Conservation (phyloP, 1,139 yeast genomes). For the Taiozyma onychis region DNA sequence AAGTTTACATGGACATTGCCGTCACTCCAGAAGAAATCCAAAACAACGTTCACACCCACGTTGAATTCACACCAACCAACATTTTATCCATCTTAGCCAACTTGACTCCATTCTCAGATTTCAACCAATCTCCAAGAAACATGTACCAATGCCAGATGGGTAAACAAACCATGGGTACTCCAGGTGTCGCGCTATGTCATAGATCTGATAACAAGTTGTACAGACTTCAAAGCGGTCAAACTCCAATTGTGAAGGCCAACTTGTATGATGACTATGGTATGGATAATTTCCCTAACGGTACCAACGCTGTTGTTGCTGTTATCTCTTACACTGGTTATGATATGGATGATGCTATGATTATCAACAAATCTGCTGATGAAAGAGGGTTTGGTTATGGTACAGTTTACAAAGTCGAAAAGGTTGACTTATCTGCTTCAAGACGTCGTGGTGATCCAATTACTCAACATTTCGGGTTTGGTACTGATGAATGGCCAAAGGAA, state of each 20-base stretch:
- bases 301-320: conserved; percentile 97
- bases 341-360: conserved; percentile 99
- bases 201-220: conserved; percentile 94
- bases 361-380: conserved; percentile 94
- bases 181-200: conserved; percentile 90
- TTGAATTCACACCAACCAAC: conserved; percentile 92
- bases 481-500: conserved; percentile 83
- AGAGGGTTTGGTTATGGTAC: conserved; percentile 98
- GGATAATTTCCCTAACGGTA: conserved; percentile 98
- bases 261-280: conserved; percentile 94
- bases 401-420: conserved; percentile 88
- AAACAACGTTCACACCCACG: conserved; percentile 79
- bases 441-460: conserved; percentile 93
- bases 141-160: conserved; percentile 99
- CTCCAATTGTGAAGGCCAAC: conserved; percentile 94
- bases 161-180: conserved; percentile 99
- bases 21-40: conserved; percentile 91
- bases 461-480: conserved; percentile 92
- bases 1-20: conserved; percentile 94
- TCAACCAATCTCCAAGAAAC: conserved; percentile 98
- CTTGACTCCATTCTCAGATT: conserved; percentile 95
- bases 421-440: conserved; percentile 73
- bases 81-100: conserved; percentile 91
- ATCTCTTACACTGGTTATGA: conserved; percentile 98
- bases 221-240: conserved; percentile 91